Evolutionary conservation across 2,329 filamentous ascomycete genomes (phyloP).

Genomic region (Alternaria burnsii): DNA sequence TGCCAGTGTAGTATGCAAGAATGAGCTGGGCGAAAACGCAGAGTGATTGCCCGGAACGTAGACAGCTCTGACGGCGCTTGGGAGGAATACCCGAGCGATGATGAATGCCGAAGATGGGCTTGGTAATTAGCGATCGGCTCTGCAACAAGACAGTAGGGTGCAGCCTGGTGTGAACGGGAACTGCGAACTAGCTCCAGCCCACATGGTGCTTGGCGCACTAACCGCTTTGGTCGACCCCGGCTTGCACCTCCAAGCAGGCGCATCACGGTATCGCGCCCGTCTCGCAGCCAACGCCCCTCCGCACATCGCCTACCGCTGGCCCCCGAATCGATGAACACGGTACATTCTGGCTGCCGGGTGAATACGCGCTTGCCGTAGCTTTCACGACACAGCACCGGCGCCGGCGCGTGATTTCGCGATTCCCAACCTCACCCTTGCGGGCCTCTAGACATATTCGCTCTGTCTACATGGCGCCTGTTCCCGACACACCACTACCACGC

Average conservation of each 20-base stretch:
- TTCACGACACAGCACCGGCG: constrained; percentile 27
- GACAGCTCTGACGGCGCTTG: background rate
- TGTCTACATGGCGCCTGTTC: constrained; percentile 47
- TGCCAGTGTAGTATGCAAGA: background rate
- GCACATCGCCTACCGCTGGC: constrained; percentile 17
- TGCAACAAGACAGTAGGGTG: background rate
- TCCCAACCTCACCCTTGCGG: constrained; percentile 34
- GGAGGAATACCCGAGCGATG: background rate
- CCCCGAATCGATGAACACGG: constrained; percentile 35
- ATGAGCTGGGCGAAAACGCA: background rate
- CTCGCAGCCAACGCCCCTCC: constrained; percentile 30
- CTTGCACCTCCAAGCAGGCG: constrained; percentile 28
- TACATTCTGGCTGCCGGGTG: constrained; percentile 31
- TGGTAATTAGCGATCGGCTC: constrained; percentile 1
- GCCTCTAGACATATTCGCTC: constrained; percentile 35
- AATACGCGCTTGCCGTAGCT: constrained; percentile 40
- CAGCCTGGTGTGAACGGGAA: constrained; percentile 2
- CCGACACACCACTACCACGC: constrained; percentile 49
- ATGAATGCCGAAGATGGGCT: background rate
- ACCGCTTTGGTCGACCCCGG: constrained; percentile 5
- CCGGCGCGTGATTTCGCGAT: constrained; percentile 41
- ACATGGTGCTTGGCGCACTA: constrained; percentile 22
- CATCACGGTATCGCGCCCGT: constrained; percentile 27
- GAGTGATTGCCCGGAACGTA: background rate
- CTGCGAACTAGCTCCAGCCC: constrained; percentile 7